Evolutionary conservation across 257 asterid genomes (phyloP).

Genomic region (Solanum etuberosum): DNA sequence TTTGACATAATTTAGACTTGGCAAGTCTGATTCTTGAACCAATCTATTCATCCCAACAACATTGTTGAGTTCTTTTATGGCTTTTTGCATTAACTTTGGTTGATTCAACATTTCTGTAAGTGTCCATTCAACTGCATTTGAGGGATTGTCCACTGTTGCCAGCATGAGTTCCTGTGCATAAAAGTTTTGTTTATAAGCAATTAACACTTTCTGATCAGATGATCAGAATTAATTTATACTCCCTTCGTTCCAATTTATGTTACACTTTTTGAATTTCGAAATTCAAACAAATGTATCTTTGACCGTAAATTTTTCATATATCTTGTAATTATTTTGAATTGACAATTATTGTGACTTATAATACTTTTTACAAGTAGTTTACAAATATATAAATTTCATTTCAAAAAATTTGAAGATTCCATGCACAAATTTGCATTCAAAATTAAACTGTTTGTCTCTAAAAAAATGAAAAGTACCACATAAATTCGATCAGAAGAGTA

Average conservation of each 20-base stretch:
- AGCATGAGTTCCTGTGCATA: background rate
- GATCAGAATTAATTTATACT: background rate
- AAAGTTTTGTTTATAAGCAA: background rate
- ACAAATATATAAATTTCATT: too few relatives aligned
- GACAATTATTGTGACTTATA: too few relatives aligned
- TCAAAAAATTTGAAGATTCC: too few relatives aligned
- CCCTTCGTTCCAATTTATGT: too few relatives aligned
- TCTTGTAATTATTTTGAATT: too few relatives aligned
- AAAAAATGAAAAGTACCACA: background rate
- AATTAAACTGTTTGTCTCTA: rapidly evolving
- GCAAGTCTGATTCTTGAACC: background rate
- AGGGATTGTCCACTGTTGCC: background rate
- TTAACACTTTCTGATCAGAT: background rate
- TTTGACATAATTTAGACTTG: background rate
- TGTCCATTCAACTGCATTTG: background rate
- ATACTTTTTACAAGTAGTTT: too few relatives aligned
- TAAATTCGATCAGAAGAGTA: rapidly evolving
- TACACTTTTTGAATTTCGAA: rapidly evolving
- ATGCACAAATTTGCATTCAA: too few relatives aligned
- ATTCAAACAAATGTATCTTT: too few relatives aligned
- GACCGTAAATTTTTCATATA: too few relatives aligned
- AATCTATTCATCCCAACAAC: background rate
- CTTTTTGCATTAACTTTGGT: background rate
- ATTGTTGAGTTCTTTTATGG: background rate
- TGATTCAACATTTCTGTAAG: background rate